phyloP scores from a whole-genome alignment of 1,139 yeast genomes.

The Trichomonascaceae sp. region DNA sequence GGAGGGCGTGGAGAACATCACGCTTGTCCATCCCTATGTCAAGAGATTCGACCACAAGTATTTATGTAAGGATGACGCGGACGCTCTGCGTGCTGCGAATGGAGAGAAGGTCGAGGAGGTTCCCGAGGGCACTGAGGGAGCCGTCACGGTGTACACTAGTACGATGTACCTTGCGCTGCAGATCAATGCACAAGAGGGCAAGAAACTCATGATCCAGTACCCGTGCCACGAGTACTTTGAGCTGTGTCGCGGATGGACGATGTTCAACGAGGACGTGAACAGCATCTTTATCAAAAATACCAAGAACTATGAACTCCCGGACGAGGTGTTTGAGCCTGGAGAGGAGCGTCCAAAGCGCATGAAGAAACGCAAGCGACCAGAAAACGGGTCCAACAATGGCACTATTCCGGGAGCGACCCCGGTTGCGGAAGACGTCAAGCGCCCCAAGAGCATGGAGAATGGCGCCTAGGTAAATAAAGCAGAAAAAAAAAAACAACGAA shows the following conservation, averaged over 20 bases:
- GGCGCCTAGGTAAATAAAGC: not conserved
- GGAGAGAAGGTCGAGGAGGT: constrained; percentile 19
- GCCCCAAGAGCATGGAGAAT: constrained; percentile 3
- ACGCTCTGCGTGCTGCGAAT: constrained; percentile 40
- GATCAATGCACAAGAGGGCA: constrained; percentile 26
- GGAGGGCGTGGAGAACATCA: constrained; percentile 62
- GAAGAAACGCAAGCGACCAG: constrained; percentile 35
- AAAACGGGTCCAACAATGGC: too few relatives aligned
- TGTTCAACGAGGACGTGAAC: constrained; percentile 48
- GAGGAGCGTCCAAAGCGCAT: constrained; percentile 57
- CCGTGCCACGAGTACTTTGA: constrained; percentile 86
- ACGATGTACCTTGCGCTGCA: constrained; percentile 73
- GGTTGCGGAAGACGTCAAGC: constrained; percentile 1
- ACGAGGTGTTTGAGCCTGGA: constrained; percentile 69
- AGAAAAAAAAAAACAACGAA: not conserved
- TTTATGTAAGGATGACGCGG: constrained; percentile 39
- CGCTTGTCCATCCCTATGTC: constrained; percentile 80
- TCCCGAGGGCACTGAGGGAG: constrained; percentile 19
- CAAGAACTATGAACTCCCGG: constrained; percentile 62
- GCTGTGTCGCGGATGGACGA: constrained; percentile 61
- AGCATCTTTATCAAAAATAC: constrained; percentile 59
- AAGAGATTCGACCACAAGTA: constrained; percentile 56
- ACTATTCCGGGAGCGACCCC: too few relatives aligned
- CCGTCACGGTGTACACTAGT: constrained; percentile 43
- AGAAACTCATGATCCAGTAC: constrained; percentile 69